phyloP scores from a whole-genome alignment of 768 basidiomycete species.

The Cystobasidium onofrii region DNA sequence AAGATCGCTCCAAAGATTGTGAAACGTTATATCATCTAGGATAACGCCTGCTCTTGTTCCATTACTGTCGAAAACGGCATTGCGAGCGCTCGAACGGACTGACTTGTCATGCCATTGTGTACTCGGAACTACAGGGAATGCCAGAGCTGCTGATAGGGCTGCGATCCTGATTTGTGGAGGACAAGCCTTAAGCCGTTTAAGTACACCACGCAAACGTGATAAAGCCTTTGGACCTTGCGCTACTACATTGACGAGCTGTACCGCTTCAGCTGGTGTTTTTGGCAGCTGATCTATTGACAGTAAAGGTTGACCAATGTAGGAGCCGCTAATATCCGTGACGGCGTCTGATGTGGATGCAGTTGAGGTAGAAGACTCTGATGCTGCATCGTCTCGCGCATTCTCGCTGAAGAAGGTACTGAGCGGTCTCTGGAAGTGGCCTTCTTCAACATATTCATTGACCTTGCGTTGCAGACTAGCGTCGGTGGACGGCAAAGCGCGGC shows the following conservation, averaged over 20 bases:
- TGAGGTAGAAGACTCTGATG: neutral
- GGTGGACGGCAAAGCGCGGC: neutral
- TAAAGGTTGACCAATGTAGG: neutral
- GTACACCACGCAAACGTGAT: neutral
- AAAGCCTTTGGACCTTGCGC: neutral
- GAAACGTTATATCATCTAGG: neutral
- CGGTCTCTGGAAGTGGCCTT: neutral
- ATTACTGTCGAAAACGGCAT: neutral
- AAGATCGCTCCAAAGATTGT: neutral
- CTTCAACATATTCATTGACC: neutral
- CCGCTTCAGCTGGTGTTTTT: neutral
- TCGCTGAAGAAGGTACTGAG: neutral
- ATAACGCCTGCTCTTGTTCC: neutral
- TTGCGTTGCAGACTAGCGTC: neutral
- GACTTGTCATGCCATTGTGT: neutral
- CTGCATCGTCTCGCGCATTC: neutral
- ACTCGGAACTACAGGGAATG: neutral
- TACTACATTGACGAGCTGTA: neutral
- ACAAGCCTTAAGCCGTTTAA: neutral
- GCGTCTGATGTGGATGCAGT: no score
- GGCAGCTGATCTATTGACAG: neutral
- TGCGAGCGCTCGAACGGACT: no score
- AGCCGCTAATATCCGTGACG: no score
- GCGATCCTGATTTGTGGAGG: neutral
- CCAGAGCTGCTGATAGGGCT: neutral